Percentiles rank a stretch among this genome's conserved stretches.
These are phyloP conservation scores for Amborella trichopoda DNA, from an alignment of 164 flowering plant species.

Conservation along the genomic window DNA sequence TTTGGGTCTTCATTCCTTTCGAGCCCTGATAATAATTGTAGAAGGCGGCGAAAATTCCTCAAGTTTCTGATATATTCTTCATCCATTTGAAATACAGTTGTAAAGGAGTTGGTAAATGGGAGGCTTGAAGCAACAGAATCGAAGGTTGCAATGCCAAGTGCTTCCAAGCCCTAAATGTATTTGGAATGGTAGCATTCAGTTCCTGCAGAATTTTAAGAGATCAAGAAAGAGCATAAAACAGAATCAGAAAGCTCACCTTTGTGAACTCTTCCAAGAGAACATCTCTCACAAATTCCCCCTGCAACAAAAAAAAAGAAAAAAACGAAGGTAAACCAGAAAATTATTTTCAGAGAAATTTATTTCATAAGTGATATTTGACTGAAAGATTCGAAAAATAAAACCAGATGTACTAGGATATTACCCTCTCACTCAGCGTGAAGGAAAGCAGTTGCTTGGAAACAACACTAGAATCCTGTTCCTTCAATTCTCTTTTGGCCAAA, in stretches of 20 bases:
- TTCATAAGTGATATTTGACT: background rate
- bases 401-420: no score
- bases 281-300: slow-evolving; percentile 89
- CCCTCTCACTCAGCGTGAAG: slow-evolving; percentile 73
- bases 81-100: slow-evolving; percentile 27
- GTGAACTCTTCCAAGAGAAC: slow-evolving; percentile 73
- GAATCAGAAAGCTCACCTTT: slow-evolving; percentile 40
- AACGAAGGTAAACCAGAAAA: no score
- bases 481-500: slow-evolving; percentile 16
- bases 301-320: slow-evolving; percentile 16
- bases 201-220: no score
- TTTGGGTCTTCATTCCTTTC: slow-evolving; percentile 17
- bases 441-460: slow-evolving; percentile 48
- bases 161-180: slow-evolving; percentile 71
- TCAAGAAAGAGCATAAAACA: background rate
- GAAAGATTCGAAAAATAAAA: background rate
- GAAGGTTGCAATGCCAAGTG: slow-evolving; percentile 67
- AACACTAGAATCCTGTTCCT: slow-evolving; percentile 29
- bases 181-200: background rate
- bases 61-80: slow-evolving; percentile 64
- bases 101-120: slow-evolving; percentile 33
- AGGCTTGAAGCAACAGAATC: slow-evolving; percentile 35
- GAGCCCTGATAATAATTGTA: slow-evolving; percentile 41
- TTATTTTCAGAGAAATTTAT: no score
- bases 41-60: slow-evolving; percentile 52